A percentile compares a stretch with the other conserved stretches of the same genome.
Evolutionary conservation across 2,329 filamentous ascomycete genomes (phyloP).

Genomic region (Amphichorda felina): DNA sequence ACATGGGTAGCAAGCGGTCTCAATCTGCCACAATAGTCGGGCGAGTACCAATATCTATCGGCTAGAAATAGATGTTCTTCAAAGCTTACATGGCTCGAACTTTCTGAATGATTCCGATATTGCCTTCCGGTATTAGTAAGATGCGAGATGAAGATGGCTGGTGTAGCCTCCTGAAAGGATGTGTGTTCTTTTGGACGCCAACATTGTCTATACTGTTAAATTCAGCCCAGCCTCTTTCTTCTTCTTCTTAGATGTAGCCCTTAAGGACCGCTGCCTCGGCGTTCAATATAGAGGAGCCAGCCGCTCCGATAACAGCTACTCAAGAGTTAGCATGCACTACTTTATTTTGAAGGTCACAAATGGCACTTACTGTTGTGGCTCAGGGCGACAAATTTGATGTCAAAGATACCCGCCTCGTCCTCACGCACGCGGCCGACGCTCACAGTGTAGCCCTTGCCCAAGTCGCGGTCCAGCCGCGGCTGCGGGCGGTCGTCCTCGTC

Average conservation of each 20-base stretch:
- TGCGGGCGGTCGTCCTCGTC: conserved; percentile 86
- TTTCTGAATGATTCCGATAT: too few relatives aligned
- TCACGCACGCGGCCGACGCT: conserved; percentile 80
- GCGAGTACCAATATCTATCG: too few relatives aligned
- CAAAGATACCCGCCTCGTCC: conserved; percentile 81
- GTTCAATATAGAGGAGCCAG: conserved; percentile 92
- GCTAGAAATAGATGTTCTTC: too few relatives aligned
- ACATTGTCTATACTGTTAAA: neutral
- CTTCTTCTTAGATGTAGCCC: conserved; percentile 52
- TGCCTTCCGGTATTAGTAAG: too few relatives aligned
- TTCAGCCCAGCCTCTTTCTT: neutral
- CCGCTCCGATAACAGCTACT: conserved; percentile 78
- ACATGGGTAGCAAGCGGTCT: too few relatives aligned
- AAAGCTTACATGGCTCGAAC: too few relatives aligned
- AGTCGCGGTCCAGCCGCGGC: conserved; percentile 78
- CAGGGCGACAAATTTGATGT: conserved; percentile 87
- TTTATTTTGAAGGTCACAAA: neutral
- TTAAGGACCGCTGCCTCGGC: conserved; percentile 87
- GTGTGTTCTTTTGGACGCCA: neutral
- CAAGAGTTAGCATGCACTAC: conserved; percentile 17
- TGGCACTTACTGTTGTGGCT: conserved; percentile 58
- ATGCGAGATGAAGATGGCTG: too few relatives aligned
- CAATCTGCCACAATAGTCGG: too few relatives aligned
- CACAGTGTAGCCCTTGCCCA: conserved; percentile 77
- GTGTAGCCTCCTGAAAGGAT: too few relatives aligned